A percentile compares a stretch with the other conserved stretches of the same genome.
These are phyloP conservation scores for Cladosporium sp. DNA, from an alignment of 2,329 filamentous ascomycete species.

Conservation along the genomic window DNA sequence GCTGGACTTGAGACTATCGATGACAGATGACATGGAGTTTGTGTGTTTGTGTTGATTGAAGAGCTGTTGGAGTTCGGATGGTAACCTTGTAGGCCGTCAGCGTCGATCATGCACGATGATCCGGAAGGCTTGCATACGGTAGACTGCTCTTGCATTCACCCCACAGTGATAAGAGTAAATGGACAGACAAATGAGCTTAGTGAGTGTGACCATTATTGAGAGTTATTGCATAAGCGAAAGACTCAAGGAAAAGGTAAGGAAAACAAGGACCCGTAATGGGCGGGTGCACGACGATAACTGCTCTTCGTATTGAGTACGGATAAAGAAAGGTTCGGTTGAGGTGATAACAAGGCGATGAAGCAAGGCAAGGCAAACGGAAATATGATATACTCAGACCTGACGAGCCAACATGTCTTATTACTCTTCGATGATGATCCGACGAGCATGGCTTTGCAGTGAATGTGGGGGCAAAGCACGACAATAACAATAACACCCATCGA, in stretches of 20 bases:
- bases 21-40: background rate
- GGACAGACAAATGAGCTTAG: too few species aligned
- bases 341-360: background rate
- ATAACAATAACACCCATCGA: background rate
- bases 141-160: background rate
- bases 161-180: too few species aligned
- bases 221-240: background rate
- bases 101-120: background rate
- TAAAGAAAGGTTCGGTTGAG: background rate
- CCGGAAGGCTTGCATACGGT: background rate
- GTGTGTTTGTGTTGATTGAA: background rate
- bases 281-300: background rate
- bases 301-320: background rate
- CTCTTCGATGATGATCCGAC: too few species aligned
- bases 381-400: background rate
- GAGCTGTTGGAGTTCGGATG: too few species aligned
- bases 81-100: too few species aligned
- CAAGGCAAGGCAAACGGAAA: too few species aligned
- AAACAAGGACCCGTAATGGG: background rate
- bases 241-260: background rate
- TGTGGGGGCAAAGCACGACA: background rate
- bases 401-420: background rate
- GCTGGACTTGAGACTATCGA: background rate
- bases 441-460: background rate
- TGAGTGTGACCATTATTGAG: background rate